Conservation (phyloP, 768 basidiomycete species). For the Brasilioporus rufonigricans region DNA sequence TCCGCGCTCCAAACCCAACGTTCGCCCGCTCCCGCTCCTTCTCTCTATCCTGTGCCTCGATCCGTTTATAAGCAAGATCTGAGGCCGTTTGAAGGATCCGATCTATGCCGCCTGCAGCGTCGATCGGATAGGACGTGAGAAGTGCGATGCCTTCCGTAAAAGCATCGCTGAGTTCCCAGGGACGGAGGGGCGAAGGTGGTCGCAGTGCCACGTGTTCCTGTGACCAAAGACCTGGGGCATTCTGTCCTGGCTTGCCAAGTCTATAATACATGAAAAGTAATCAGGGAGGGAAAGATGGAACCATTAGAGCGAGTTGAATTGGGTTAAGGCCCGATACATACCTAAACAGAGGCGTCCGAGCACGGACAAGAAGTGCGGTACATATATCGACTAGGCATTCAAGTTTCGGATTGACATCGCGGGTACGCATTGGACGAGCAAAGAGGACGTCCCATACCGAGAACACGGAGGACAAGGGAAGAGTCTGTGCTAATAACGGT, state of each 20-base stretch:
- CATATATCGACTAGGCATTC: slow-evolving; percentile 72
- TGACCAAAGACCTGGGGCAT: slow-evolving; percentile 52
- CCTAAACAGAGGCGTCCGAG: slow-evolving; percentile 54
- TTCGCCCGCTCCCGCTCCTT: slow-evolving; percentile 32
- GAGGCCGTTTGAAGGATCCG: slow-evolving; percentile 63
- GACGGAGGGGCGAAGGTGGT: slow-evolving; percentile 43
- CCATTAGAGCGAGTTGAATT: background rate
- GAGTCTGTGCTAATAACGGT: slow-evolving; percentile 65
- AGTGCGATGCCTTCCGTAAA: slow-evolving; percentile 66
- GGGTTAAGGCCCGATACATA: slow-evolving; percentile 27
- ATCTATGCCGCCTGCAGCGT: slow-evolving; percentile 67
- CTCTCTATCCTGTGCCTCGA: slow-evolving; percentile 32
- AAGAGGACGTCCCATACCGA: slow-evolving; percentile 73
- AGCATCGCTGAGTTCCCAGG: slow-evolving; percentile 57
- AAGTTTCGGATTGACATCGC: slow-evolving; percentile 55
- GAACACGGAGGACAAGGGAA: slow-evolving; percentile 61
- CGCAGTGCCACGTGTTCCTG: slow-evolving; percentile 39
- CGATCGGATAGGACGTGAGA: slow-evolving; percentile 63
- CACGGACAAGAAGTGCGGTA: slow-evolving; percentile 62
- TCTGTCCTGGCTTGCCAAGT: slow-evolving; percentile 46
- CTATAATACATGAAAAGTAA: slow-evolving; percentile 33
- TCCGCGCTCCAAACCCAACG: slow-evolving; percentile 51
- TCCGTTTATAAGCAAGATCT: slow-evolving; percentile 56
- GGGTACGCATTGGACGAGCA: slow-evolving; percentile 52
- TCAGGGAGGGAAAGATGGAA: background rate